phyloP scores from a whole-genome alignment of 2,329 filamentous ascomycete species.

The Anthostomella pinea region DNA sequence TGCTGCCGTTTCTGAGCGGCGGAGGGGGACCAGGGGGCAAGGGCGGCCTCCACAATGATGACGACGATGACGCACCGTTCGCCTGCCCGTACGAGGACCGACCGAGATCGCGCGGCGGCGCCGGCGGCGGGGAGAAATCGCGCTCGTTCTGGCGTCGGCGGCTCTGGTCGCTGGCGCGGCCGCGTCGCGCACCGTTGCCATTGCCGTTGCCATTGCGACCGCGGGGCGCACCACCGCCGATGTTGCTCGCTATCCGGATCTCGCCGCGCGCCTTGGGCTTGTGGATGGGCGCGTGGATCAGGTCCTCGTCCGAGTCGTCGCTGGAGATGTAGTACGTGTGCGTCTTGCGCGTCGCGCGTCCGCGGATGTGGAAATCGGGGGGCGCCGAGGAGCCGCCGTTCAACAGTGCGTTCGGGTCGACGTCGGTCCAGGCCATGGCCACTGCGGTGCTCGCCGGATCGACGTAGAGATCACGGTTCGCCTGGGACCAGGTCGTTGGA shows the following conservation, averaged over 20 bases:
- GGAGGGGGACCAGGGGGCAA: slow-evolving; percentile 21
- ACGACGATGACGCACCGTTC: too few species aligned
- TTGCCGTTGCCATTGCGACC: slow-evolving; percentile 3
- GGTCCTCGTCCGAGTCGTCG: slow-evolving; percentile 33
- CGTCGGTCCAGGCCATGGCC: slow-evolving; percentile 34
- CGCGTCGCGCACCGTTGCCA: slow-evolving; percentile 4
- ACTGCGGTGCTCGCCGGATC: slow-evolving; percentile 41
- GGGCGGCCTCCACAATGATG: slow-evolving; percentile 17
- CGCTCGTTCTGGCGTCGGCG: slow-evolving; percentile 9
- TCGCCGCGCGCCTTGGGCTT: slow-evolving; percentile 18
- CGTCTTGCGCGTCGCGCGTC: slow-evolving; percentile 23
- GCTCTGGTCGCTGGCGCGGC: slow-evolving; percentile 9
- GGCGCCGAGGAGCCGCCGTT: background rate
- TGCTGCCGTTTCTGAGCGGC: too few species aligned
- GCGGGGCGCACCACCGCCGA: slow-evolving; percentile 12
- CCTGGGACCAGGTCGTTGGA: slow-evolving; percentile 51
- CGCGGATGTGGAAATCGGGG: slow-evolving; percentile 25
- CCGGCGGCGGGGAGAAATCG: slow-evolving; percentile 10
- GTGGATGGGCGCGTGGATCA: slow-evolving; percentile 26
- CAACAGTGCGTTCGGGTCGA: slow-evolving; percentile 8
- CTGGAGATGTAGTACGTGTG: slow-evolving; percentile 33
- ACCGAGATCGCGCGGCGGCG: slow-evolving; percentile 3
- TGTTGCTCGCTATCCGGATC: slow-evolving; percentile 30
- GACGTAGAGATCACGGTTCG: slow-evolving; percentile 48
- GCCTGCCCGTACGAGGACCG: too few species aligned